Evolutionary conservation across 1,284 basidiomycete species (phyloP).

Genomic region (Neotropicomus parvogracilis): DNA sequence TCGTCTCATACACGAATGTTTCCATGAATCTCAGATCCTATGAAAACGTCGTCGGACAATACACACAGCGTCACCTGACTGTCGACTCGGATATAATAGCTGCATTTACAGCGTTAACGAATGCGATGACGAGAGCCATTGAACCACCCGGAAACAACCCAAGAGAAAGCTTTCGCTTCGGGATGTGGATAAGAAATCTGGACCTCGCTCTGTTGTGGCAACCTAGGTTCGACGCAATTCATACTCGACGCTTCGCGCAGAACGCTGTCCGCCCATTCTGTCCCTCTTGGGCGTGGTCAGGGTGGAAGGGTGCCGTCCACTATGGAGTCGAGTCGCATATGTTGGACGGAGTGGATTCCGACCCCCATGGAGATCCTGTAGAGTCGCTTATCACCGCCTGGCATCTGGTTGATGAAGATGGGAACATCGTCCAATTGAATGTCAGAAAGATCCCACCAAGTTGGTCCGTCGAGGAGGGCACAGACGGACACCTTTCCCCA

Average conservation of each 20-base stretch:
- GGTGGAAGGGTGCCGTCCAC: constrained; percentile 20
- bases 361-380: constrained; percentile 4
- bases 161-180: constrained; percentile 11
- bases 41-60: constrained; percentile 5
- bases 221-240: constrained; percentile 3
- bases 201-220: constrained; percentile 4
- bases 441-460: constrained; percentile 12
- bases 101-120: constrained; percentile 18
- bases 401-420: constrained; percentile 8
- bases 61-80: constrained; percentile 16
- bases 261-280: not conserved
- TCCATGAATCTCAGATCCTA: constrained; percentile 6
- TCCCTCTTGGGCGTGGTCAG: constrained; percentile 26
- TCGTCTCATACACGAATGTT: not conserved
- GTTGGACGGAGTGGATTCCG: not conserved
- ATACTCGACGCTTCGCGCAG: constrained; percentile 6
- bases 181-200: constrained; percentile 13
- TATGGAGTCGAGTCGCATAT: constrained; percentile 8
- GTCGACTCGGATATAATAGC: constrained; percentile 17
- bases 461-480: constrained; percentile 1
- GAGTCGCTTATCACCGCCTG: constrained; percentile 13
- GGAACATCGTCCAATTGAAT: constrained; percentile 8
- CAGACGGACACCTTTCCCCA: not conserved
- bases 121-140: constrained; percentile 11
- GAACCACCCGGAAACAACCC: constrained; percentile 4